phyloP scores from a whole-genome alignment of 2,329 filamentous ascomycete species.

The Fusarium nanum region DNA sequence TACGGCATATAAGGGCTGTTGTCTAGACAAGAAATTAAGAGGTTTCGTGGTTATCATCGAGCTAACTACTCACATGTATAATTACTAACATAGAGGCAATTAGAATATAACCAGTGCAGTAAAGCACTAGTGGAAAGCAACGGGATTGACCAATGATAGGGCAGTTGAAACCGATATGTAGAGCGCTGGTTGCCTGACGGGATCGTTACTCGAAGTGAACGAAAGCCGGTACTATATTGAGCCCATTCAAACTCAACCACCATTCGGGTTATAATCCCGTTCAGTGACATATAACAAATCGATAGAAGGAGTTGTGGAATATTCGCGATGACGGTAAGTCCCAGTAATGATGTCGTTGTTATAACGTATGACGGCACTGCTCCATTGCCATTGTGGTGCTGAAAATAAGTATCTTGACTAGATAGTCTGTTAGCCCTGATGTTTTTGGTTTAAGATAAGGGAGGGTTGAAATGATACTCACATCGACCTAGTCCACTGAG shows the following conservation, averaged over 20 bases:
- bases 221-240: conserved; percentile 13
- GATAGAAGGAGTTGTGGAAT: conserved; percentile 27
- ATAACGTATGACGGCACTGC: fast-evolving
- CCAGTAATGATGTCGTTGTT: not conserved
- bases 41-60: too few relatives aligned
- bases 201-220: conserved; percentile 29
- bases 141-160: conserved; percentile 37
- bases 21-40: not conserved
- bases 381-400: fast-evolving
- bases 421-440: fast-evolving
- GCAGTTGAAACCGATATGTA: conserved; percentile 39
- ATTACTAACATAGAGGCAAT: conserved; percentile 32
- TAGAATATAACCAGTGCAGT: conserved; percentile 41
- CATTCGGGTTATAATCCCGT: conserved; percentile 34
- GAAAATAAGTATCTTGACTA: too few relatives aligned
- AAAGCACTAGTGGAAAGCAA: conserved; percentile 19
- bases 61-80: conserved; percentile 8
- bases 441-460: too few relatives aligned
- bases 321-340: conserved; percentile 19
- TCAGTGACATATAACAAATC: conserved; percentile 28
- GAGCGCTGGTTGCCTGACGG: conserved; percentile 23
- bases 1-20: conserved; percentile 4
- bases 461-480: too few relatives aligned
- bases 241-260: conserved; percentile 31
- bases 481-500: fast-evolving